Conservation (phyloP, 2,329 filamentous ascomycete genomes). For the Lasiodiplodia citricola region DNA sequence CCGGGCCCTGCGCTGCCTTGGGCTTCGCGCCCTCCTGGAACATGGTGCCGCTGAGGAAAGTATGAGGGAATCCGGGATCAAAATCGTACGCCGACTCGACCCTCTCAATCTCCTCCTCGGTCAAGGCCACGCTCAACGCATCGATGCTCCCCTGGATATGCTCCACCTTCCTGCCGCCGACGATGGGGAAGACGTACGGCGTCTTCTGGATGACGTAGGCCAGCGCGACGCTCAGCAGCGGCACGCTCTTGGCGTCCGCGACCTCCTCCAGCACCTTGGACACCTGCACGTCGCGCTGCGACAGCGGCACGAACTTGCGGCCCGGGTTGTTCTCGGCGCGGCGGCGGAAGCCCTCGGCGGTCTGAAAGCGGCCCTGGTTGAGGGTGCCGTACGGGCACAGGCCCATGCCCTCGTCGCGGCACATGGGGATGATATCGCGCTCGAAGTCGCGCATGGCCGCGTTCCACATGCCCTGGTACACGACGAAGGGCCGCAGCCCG, state of each 20-base stretch:
- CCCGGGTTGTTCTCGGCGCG: constrained; percentile 40
- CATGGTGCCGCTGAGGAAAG: constrained; percentile 52
- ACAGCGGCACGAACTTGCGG: constrained; percentile 45
- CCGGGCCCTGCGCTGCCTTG: constrained; percentile 15
- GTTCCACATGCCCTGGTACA: constrained; percentile 52
- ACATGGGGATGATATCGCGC: constrained; percentile 54
- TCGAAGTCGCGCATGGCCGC: constrained; percentile 51
- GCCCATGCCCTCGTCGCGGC: constrained; percentile 48
- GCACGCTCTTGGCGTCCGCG: constrained; percentile 52
- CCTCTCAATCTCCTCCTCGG: constrained; percentile 65
- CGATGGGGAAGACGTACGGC: constrained; percentile 74
- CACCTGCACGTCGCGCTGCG: constrained; percentile 57
- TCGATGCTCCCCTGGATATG: constrained; percentile 74
- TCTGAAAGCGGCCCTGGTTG: constrained; percentile 51
- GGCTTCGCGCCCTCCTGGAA: constrained; percentile 11
- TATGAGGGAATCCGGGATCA: constrained; percentile 70
- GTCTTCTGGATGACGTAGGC: constrained; percentile 77
- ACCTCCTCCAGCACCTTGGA: constrained; percentile 66
- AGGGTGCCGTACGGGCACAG: constrained; percentile 61
- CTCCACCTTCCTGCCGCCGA: constrained; percentile 71
- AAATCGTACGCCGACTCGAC: constrained; percentile 69
- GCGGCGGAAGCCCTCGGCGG: constrained; percentile 43
- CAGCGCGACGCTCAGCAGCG: constrained; percentile 66
- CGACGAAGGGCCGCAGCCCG: constrained; percentile 44
- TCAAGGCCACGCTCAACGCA: constrained; percentile 66